Conservation (phyloP, 371 early-diverging fungal species). For the Mortierella sp. region DNA sequence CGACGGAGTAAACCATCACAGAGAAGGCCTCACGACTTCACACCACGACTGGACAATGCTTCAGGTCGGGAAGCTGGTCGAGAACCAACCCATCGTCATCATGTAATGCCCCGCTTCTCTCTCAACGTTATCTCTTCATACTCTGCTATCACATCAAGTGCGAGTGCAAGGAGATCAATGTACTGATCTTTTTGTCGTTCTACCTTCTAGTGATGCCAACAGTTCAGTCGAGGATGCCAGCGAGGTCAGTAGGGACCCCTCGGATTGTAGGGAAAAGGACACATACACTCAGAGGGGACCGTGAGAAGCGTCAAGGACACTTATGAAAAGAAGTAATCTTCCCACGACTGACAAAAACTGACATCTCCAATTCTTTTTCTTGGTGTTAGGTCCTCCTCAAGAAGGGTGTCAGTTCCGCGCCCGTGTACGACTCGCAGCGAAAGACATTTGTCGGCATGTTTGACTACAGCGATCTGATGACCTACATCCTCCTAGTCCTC, state of each 20-base stretch:
- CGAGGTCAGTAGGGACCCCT: slow-evolving; percentile 29
- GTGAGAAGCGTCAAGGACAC: neutral
- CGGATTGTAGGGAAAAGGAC: neutral
- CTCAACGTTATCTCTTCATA: no score
- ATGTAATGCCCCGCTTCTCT: slow-evolving; percentile 59
- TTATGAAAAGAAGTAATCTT: neutral
- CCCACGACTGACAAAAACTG: neutral
- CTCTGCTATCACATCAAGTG: no score
- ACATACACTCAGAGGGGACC: neutral
- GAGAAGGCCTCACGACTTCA: slow-evolving; percentile 71
- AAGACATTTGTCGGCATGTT: slow-evolving; percentile 85
- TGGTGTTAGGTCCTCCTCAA: slow-evolving; percentile 35
- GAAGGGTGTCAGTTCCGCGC: slow-evolving; percentile 65
- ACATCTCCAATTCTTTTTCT: no score
- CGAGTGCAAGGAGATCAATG: no score
- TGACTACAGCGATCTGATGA: slow-evolving; percentile 85
- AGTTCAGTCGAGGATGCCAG: slow-evolving; percentile 58
- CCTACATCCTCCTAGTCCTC: slow-evolving; percentile 68
- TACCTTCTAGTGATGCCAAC: slow-evolving; percentile 45
- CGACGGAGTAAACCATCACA: slow-evolving; percentile 47
- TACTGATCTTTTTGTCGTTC: neutral
- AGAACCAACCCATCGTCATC: slow-evolving; percentile 66
- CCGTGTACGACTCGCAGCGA: slow-evolving; percentile 72
- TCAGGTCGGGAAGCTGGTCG: slow-evolving; percentile 62
- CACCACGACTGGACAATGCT: slow-evolving; percentile 72